Conservation (phyloP, 202 grass and related monocot genomes). For the Zoysia matrella region DNA sequence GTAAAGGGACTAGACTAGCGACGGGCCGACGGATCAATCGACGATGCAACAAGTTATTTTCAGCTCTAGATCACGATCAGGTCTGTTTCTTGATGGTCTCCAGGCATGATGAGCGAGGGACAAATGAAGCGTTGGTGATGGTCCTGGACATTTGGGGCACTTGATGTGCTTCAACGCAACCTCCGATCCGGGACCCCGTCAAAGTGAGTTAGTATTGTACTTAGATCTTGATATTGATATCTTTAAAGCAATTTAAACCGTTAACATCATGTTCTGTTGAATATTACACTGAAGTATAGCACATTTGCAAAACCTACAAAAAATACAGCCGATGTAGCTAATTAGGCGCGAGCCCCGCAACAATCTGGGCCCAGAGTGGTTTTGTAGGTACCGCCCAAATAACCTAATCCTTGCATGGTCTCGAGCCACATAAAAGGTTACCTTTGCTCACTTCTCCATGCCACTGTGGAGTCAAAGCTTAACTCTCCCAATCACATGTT, state of each 20-base stretch:
- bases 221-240: background rate
- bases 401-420: slow-evolving; percentile 42
- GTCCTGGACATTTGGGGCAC: slow-evolving; percentile 20
- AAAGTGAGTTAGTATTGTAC: background rate
- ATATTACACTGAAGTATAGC: no score
- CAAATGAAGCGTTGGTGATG: slow-evolving; percentile 39
- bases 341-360: no score
- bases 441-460: slow-evolving; percentile 41
- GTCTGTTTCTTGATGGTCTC: slow-evolving; percentile 47
- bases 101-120: slow-evolving; percentile 36
- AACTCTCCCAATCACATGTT: background rate
- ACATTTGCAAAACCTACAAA: no score
- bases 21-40: slow-evolving; percentile 8
- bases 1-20: slow-evolving; percentile 3
- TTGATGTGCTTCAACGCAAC: background rate
- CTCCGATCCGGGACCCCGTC: background rate
- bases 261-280: no score
- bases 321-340: no score
- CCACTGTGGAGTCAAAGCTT: slow-evolving; percentile 49
- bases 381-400: background rate
- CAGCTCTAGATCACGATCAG: background rate
- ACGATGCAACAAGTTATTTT: background rate
- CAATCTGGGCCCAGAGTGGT: no score
- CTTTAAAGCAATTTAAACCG: background rate
- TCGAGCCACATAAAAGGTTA: slow-evolving; percentile 62